Base-by-base conservation (phyloP, 1,139 yeast genomes). In the Zygosaccharomyces sapae region DNA sequence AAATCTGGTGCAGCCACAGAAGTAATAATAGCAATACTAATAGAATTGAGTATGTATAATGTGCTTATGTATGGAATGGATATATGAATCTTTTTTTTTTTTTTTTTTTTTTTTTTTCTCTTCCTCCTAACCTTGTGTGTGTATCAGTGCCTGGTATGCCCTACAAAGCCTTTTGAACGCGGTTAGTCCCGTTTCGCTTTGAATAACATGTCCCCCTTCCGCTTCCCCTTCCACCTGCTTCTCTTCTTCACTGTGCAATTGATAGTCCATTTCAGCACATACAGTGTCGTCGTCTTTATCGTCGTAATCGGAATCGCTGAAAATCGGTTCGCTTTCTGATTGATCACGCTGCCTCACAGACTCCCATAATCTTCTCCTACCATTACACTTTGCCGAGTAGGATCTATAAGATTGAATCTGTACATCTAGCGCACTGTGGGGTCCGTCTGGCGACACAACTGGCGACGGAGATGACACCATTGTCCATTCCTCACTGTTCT, bases 401-500 rank as follows among this genome's bases (percentile, higher is more conserved):
- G 41, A 38, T 20, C 41, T 30, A 13, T 38, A 38, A 8, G 41
- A 27, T 12, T 29, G 24, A 19, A 38, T 29, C 19, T 38, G 41
- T 12, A n/a, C 9, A 19, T 38, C 34, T 33, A 38, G 24, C 9
- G 41, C 41, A 27, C 29, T 12, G 24, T 27, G 13, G 12, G 30
- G 16, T 13, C 18, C 8, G 5, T 13, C 16, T 31, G 12, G 24
- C 36, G 25, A 24, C 27, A 18, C 33, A 12, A 42, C 13, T 34
- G 24, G 43, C 2, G 34, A 12, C 18, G 34, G 34, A n/a, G 34
- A 12, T 12, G 34, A 8, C 16, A 31, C 9, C 18, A 12, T 31
- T 31, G 34, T 8, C 20, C 34, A 31, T 31, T 12, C 34, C 8
- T 31, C 34, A 18, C 42, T 24, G 43, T 45, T 41, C 43, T 45